Conservation (phyloP, 768 basidiomycete genomes). For the Lactarius indigo region DNA sequence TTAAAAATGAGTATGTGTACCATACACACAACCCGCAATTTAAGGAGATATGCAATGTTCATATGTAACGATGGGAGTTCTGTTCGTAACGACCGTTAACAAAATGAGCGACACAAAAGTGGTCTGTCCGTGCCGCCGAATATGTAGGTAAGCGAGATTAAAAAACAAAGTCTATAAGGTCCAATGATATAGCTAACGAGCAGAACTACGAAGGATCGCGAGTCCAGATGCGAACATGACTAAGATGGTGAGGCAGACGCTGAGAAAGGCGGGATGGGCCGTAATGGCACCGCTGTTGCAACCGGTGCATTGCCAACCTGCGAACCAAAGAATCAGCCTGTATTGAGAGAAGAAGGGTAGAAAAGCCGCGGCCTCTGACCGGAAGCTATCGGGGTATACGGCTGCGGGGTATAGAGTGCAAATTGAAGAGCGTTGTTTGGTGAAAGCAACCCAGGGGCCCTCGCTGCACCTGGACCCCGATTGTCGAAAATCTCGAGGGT, state of each 20-base stretch:
- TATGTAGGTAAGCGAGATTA: constrained; percentile 10
- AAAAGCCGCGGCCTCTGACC: constrained; percentile 33
- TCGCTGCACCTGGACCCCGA: constrained; percentile 59
- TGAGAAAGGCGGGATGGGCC: constrained; percentile 53
- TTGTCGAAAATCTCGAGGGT: constrained; percentile 81
- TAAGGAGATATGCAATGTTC: constrained; percentile 15
- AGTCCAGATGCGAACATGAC: constrained; percentile 68
- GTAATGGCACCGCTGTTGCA: constrained; percentile 43
- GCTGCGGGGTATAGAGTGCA: constrained; percentile 76
- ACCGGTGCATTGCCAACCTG: constrained; percentile 55
- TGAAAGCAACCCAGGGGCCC: constrained; percentile 59
- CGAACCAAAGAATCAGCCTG: not conserved
- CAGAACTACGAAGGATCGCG: constrained; percentile 44
- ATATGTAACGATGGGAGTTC: constrained; percentile 1
- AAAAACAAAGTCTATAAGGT: constrained; percentile 17
- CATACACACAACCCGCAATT: not conserved
- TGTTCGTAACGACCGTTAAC: constrained; percentile 14
- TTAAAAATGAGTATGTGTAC: not conserved
- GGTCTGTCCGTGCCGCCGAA: constrained; percentile 12
- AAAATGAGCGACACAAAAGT: constrained; percentile 7
- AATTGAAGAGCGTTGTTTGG: constrained; percentile 72
- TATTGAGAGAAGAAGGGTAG: not conserved
- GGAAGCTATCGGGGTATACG: constrained; percentile 63
- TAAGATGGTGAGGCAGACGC: constrained; percentile 52
- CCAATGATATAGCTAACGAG: constrained; percentile 24